Evolutionary conservation across 1,284 basidiomycete species (phyloP).

Genomic region (Ganoderma sp.): DNA sequence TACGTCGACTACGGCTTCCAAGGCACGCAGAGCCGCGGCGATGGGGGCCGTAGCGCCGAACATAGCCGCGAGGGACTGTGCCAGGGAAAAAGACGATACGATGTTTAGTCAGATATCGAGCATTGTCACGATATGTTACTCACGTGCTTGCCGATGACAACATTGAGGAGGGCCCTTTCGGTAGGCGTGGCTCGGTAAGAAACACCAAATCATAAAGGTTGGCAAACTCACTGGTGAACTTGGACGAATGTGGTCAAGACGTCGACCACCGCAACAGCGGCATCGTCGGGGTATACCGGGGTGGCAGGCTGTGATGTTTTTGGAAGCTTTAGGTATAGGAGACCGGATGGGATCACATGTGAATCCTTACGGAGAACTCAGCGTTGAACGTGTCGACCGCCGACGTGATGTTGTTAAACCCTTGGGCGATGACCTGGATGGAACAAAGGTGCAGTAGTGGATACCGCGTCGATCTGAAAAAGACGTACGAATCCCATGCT

Average conservation of each 20-base stretch:
- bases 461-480: too few species aligned
- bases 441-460: background rate
- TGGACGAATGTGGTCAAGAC: conserved; percentile 8
- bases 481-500: background rate
- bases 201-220: background rate
- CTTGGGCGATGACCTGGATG: conserved; percentile 5
- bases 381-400: background rate
- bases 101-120: background rate
- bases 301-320: background rate
- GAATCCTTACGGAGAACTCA: background rate
- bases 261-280: conserved; percentile 1
- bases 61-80: conserved; percentile 4
- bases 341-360: background rate
- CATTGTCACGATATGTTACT: background rate
- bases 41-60: conserved; percentile 4
- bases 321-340: background rate
- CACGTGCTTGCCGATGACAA: conserved; percentile 7
- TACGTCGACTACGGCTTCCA: conserved; percentile 6
- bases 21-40: conserved; percentile 2
- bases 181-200: background rate
- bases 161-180: background rate
- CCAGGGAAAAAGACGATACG: background rate
- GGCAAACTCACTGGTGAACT: conserved; percentile 1
- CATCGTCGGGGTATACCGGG: background rate
- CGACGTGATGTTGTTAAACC: conserved; percentile 1